These are phyloP conservation scores for Chrysophaeum taylorii DNA, from an alignment of 352 stramenopile species.

Conservation along the genomic window DNA sequence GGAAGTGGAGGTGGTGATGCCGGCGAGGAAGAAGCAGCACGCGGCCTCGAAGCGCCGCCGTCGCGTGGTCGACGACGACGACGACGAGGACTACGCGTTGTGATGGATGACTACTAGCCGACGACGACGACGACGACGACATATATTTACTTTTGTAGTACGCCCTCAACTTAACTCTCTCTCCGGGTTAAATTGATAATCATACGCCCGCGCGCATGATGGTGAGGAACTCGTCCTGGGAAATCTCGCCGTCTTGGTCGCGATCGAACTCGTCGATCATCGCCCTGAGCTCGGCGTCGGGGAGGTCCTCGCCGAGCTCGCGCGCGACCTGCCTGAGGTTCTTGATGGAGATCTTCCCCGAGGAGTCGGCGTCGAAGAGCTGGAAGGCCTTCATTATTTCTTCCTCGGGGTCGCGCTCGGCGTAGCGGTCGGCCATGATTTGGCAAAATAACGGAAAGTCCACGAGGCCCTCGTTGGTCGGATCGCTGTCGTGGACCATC, in stretches of 20 bases:
- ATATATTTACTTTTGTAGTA: no score
- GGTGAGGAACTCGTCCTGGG: conserved; percentile 68
- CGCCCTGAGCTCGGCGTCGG: conserved; percentile 73
- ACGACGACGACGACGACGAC: no score
- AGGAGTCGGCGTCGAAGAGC: conserved; percentile 81
- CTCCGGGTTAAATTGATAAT: no score
- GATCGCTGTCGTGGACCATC: conserved; percentile 73
- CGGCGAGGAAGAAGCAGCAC: no score
- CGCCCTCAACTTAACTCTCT: no score
- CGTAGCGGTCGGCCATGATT: conserved; percentile 61
- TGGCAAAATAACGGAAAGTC: conserved; percentile 77
- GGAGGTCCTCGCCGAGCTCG: conserved; percentile 78
- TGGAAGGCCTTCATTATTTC: conserved; percentile 82
- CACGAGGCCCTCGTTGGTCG: conserved; percentile 62
- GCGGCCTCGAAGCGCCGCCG: no score
- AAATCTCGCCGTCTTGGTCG: conserved; percentile 79
- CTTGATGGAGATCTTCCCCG: conserved; percentile 50
- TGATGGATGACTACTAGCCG: no score
- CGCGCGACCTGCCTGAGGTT: conserved; percentile 80
- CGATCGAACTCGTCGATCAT: conserved; percentile 91
- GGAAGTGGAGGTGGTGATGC: no score
- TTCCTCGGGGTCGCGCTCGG: conserved; percentile 71
- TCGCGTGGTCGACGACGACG: no score
- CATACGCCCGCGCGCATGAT: no score
- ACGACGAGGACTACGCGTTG: no score